Percentiles rank a stretch among this genome's conserved stretches.
Conservation (phyloP, 176 grass and related monocot genomes). For the Echinochloa phyllopogon region DNA sequence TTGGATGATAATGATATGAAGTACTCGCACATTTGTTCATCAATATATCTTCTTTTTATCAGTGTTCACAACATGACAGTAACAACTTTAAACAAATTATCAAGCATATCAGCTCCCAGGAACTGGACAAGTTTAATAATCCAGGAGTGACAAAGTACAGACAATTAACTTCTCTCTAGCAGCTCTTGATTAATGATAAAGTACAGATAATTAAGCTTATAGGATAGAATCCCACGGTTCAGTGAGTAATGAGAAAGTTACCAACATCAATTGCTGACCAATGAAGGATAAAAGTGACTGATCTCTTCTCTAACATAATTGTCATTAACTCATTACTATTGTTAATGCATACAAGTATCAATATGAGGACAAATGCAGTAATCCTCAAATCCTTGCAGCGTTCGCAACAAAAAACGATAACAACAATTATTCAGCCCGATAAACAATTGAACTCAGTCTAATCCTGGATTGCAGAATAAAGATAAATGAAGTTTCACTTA, state of each 20-base stretch:
- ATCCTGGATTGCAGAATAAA: slow-evolving; percentile 18
- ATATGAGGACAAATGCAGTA: background rate
- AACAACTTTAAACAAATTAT: background rate
- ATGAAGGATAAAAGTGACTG: background rate
- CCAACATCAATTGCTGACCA: too few relatives aligned
- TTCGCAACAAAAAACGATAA: background rate
- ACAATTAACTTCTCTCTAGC: background rate
- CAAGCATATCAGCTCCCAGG: background rate
- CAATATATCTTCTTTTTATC: background rate
- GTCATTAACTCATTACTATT: background rate
- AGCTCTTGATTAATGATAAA: background rate
- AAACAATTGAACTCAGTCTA: background rate
- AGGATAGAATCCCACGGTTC: background rate
- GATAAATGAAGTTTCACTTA: slow-evolving; percentile 54
- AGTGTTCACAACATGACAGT: background rate
- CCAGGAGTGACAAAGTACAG: slow-evolving; percentile 1
- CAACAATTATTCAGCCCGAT: background rate
- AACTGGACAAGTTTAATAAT: background rate
- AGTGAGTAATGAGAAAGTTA: background rate
- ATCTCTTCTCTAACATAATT: background rate
- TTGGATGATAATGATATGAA: background rate
- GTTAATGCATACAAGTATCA: background rate
- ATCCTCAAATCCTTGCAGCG: background rate
- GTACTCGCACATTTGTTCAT: background rate
- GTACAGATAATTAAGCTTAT: background rate